phyloP scores from a whole-genome alignment of 2,329 filamentous ascomycete species.

The Claviceps cyperi region DNA sequence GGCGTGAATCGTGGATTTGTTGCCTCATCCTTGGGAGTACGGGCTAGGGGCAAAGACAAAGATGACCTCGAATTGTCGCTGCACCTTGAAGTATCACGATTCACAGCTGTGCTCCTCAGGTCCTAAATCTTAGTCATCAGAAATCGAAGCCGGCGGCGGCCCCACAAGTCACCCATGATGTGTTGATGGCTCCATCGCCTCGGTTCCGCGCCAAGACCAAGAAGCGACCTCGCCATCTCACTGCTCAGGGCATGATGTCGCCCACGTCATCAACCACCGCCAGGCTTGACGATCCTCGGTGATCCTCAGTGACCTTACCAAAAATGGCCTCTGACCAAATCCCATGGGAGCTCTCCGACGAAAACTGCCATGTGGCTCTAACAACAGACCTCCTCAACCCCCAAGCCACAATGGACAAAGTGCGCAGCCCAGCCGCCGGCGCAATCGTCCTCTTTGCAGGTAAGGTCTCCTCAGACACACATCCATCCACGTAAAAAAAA shows the following conservation, averaged over 20 bases:
- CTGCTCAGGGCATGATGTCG: background rate
- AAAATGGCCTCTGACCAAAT: constrained; percentile 10
- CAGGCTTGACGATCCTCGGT: background rate
- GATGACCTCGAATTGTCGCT: too few relatives aligned
- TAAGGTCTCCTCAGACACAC: constrained; percentile 16
- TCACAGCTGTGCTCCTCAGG: too few relatives aligned
- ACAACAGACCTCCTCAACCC: constrained; percentile 48
- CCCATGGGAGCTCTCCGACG: constrained; percentile 28
- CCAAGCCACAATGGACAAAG: constrained; percentile 43
- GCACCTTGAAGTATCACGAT: too few relatives aligned
- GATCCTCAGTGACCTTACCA: background rate
- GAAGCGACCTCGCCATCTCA: background rate
- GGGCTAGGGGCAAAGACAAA: too few relatives aligned
- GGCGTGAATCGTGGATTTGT: too few relatives aligned
- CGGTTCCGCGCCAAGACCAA: too few relatives aligned
- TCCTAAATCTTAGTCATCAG: too few relatives aligned
- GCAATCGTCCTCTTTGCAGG: constrained; percentile 67
- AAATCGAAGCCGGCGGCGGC: too few relatives aligned
- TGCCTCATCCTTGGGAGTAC: too few relatives aligned
- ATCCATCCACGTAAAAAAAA: background rate
- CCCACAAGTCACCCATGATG: too few relatives aligned
- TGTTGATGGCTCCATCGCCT: background rate
- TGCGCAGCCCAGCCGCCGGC: constrained; percentile 59
- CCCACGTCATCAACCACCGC: background rate
- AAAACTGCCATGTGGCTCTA: constrained; percentile 51